These are phyloP conservation scores for Zygosaccharomyces pseudorouxii DNA, from an alignment of 805 yeast genomes.

Conservation along the genomic window DNA sequence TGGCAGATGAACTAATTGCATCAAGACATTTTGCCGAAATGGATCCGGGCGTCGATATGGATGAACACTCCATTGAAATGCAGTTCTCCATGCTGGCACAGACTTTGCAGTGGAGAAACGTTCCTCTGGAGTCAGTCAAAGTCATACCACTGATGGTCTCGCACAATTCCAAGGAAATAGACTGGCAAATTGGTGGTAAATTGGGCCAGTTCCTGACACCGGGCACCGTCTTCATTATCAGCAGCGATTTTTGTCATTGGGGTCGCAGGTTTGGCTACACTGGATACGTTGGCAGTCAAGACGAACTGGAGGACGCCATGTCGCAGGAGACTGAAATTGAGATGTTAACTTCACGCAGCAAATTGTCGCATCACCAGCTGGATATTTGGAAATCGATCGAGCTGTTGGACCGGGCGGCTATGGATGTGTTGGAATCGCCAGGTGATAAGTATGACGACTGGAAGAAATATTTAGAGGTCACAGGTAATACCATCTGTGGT, in stretches of 20 bases:
- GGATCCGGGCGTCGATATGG: constrained; percentile 60
- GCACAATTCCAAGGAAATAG: constrained; percentile 45
- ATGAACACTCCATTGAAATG: constrained; percentile 94
- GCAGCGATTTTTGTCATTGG: constrained; percentile 97
- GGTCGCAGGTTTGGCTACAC: constrained; percentile 61
- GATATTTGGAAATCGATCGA: constrained; percentile 74
- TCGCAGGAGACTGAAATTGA: constrained; percentile 34
- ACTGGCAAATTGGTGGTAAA: constrained; percentile 46
- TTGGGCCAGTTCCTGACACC: constrained; percentile 51
- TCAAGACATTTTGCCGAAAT: constrained; percentile 45
- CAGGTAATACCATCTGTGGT: constrained; percentile 93
- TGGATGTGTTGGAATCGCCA: constrained; percentile 42
- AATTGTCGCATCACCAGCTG: constrained; percentile 29
- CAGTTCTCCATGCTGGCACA: constrained; percentile 65
- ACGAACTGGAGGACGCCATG: constrained; percentile 28
- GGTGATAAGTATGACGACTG: constrained; percentile 53
- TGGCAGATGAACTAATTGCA: constrained; percentile 8
- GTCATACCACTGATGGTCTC: constrained; percentile 83
- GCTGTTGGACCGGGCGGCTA: constrained; percentile 63
- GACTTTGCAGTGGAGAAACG: constrained; percentile 46
- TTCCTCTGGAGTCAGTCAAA: constrained; percentile 36
- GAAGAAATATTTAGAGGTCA: constrained; percentile 57
- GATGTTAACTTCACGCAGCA: constrained; percentile 28
- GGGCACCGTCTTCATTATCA: constrained; percentile 63
- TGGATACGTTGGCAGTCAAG: constrained; percentile 39